Conservation (phyloP, 2,329 filamentous ascomycete species). For the Orbilia oligospora region DNA sequence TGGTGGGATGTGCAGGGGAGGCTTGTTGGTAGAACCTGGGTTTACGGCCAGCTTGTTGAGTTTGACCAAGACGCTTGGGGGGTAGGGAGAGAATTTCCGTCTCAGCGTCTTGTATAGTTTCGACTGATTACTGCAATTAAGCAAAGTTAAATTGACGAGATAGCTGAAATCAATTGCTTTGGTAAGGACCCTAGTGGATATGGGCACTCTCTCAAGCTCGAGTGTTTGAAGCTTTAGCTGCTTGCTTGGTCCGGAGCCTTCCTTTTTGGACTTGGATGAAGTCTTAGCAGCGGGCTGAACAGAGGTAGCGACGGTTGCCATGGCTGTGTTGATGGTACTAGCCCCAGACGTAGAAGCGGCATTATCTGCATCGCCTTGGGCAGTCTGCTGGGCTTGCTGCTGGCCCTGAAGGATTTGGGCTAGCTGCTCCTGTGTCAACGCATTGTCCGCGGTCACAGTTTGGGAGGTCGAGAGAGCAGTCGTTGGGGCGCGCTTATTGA, state of each 20-base stretch:
- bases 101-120: conserved; percentile 81
- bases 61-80: conserved; percentile 66
- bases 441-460: conserved; percentile 41
- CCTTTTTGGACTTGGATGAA: conserved; percentile 52
- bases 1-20: conserved; percentile 64
- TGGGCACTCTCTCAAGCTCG: conserved; percentile 80
- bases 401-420: conserved; percentile 58
- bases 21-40: conserved; percentile 63
- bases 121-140: conserved; percentile 81
- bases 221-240: conserved; percentile 78
- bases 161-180: conserved; percentile 81
- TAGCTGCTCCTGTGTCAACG: conserved; percentile 58
- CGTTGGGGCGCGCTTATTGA: conserved; percentile 65
- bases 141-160: conserved; percentile 79
- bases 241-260: conserved; percentile 57
- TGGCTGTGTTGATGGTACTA: conserved; percentile 44
- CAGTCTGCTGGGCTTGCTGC: conserved; percentile 51
- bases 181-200: conserved; percentile 80
- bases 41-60: conserved; percentile 60
- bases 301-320: conserved; percentile 43
- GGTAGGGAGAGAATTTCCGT: conserved; percentile 70
- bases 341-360: conserved; percentile 45
- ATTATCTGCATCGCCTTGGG: conserved; percentile 48
- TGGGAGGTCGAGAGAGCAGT: conserved; percentile 41
- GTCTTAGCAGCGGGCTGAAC: conserved; percentile 45